These are phyloP conservation scores for Trichoderma sp. DNA, from an alignment of 2,329 filamentous ascomycete genomes.

Conservation along the genomic window DNA sequence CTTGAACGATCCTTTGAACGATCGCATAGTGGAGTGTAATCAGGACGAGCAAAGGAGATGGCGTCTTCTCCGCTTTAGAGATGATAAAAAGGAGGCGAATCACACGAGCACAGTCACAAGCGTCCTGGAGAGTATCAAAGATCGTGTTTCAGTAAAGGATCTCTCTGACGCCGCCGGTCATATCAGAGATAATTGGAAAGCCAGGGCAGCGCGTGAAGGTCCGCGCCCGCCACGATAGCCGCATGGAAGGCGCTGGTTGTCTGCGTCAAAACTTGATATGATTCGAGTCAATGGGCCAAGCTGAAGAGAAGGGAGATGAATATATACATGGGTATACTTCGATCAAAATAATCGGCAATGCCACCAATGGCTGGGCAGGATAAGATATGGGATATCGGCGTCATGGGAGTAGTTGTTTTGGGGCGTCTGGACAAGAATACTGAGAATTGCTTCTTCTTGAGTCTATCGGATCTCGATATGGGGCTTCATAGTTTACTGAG, in stretches of 20 bases:
- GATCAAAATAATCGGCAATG: neutral
- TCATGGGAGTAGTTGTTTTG: neutral
- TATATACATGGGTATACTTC: neutral
- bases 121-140: conserved; percentile 86
- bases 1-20: conserved; percentile 74
- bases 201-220: conserved; percentile 45
- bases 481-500: neutral
- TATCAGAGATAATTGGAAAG: conserved; percentile 84
- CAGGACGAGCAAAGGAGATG: conserved; percentile 74
- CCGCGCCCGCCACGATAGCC: conserved; percentile 18
- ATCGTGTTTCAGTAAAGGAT: conserved; percentile 81
- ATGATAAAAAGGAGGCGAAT: conserved; percentile 91
- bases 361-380: neutral
- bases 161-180: conserved; percentile 66
- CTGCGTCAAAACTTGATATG: neutral
- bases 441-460: neutral
- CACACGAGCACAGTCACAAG: conserved; percentile 81
- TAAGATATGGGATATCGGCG: neutral
- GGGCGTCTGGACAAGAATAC: conserved; percentile 11
- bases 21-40: conserved; percentile 87
- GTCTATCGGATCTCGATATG: neutral
- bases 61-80: conserved; percentile 86
- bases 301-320: neutral
- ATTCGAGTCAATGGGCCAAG: neutral
- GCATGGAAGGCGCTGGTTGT: neutral